Percentiles rank a stretch among this genome's conserved stretches.
phyloP scores from a whole-genome alignment of 768 basidiomycete genomes.

The Lentinula sp. region DNA sequence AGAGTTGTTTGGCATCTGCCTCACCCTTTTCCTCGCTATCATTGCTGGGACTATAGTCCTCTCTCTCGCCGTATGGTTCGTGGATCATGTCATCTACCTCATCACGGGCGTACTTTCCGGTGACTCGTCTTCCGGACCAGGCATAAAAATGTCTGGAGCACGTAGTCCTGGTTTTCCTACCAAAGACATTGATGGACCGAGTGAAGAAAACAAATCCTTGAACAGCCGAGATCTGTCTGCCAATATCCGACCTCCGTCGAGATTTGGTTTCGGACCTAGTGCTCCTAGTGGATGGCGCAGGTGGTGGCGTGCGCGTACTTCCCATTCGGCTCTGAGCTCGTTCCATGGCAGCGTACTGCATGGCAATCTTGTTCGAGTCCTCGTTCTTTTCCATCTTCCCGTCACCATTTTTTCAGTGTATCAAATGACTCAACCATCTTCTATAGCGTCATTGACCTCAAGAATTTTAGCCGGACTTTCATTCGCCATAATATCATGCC shows the following conservation, averaged over 20 bases:
- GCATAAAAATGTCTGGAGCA: slow-evolving; percentile 21
- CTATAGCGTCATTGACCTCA: slow-evolving; percentile 48
- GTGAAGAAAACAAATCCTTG: slow-evolving; percentile 47
- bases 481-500: slow-evolving; percentile 73
- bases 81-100: slow-evolving; percentile 51
- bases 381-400: slow-evolving; percentile 92
- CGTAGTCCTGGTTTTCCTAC: slow-evolving; percentile 34
- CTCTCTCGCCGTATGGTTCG: slow-evolving; percentile 64
- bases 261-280: slow-evolving; percentile 15
- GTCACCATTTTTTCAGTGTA: slow-evolving; percentile 90
- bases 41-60: slow-evolving; percentile 64
- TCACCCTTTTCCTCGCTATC: slow-evolving; percentile 80
- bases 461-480: slow-evolving; percentile 78
- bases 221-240: slow-evolving; percentile 23
- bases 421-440: slow-evolving; percentile 61
- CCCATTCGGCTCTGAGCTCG: slow-evolving; percentile 47
- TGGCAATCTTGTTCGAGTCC: slow-evolving; percentile 87
- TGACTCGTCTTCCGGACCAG: slow-evolving; percentile 3
- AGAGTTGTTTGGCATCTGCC: slow-evolving; percentile 77
- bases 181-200: slow-evolving; percentile 43
- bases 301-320: slow-evolving; percentile 51
- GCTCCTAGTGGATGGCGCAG: slow-evolving; percentile 22
- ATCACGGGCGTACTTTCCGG: slow-evolving; percentile 18
- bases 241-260: slow-evolving; percentile 15
- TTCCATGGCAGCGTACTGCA: slow-evolving; percentile 79